Evolutionary conservation across 2,329 filamentous ascomycete genomes (phyloP), one percentile per base, ranked within the genome.

Genomic region (Phialophora tarda): DNA sequence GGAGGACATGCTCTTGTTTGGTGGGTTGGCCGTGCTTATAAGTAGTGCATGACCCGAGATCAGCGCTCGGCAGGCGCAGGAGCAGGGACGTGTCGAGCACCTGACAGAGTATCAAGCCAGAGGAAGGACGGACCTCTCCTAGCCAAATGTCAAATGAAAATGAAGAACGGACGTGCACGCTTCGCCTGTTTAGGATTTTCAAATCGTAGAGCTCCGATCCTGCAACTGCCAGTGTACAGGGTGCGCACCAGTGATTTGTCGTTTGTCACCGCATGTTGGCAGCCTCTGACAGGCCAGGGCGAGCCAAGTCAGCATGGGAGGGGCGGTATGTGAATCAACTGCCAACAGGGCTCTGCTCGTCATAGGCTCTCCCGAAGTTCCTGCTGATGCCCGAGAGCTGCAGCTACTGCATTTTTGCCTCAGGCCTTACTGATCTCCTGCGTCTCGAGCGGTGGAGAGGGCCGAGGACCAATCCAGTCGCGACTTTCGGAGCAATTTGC

Each of bases 231-330:
- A 55, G 17, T 12, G 53, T 26, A 48, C 30, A 53, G 32, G 47
- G 11, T n/a, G 30, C 21, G 10, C 47, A 14, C 23, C 17, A 54
- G 48, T 64, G 62, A 56, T 50, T 47, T 23, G 51, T 62, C 48
- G 63, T 38, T 66, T 48, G 64, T 67, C 67, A 69, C 67, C 67
- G 67, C 62, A 67, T 63, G 64, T 69, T 69, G 57, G 50, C 59
- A 24, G 62, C 44, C 54, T 68, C 53, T 69, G 64, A 69, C 62
- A 69, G 67, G 67, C 61, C 62, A 64, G 57, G 41, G 41, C 55
- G 47, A 23, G 59, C 26, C 62, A 63, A 41, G 30, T 58, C 59
- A 65, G 59, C 62, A 30, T 48, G 62, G 12, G 60, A 66, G 56
- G 59, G 59, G 67, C 67, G 67, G 67, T 69, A 69, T 69, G 55